phyloP scores from a whole-genome alignment of 305 asterid genomes.

The Fraxinus baroniana region DNA sequence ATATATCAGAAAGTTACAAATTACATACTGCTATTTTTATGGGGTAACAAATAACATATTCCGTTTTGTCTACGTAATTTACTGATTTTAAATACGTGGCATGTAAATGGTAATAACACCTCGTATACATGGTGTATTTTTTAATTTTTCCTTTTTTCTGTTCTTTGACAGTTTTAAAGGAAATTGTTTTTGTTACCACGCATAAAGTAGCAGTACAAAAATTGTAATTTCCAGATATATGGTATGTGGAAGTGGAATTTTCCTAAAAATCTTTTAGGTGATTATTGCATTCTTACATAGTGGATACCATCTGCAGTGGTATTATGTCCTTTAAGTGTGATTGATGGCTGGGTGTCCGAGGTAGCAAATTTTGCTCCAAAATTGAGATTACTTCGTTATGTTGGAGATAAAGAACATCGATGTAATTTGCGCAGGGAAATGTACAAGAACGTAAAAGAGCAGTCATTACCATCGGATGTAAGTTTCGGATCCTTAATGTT shows the following conservation, averaged over 20 bases:
- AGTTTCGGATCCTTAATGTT: conserved; percentile 22
- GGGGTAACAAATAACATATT: background rate
- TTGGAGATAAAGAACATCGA: conserved; percentile 83
- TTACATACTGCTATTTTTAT: background rate
- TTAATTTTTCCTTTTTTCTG: background rate
- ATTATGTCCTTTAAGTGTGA: conserved; percentile 89
- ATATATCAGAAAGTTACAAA: background rate
- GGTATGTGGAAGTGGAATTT: background rate
- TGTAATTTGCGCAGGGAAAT: conserved; percentile 58
- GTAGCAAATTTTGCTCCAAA: conserved; percentile 70
- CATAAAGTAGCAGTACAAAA: background rate
- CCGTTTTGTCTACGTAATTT: background rate
- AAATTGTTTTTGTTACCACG: background rate
- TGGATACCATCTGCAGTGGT: conserved; percentile 63
- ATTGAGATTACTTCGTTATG: conserved; percentile 66
- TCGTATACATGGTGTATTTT: background rate
- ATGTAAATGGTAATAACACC: background rate
- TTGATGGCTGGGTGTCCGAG: conserved; percentile 87
- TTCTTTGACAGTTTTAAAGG: background rate
- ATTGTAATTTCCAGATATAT: background rate
- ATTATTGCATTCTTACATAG: conserved; percentile 16
- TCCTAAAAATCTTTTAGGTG: conserved; percentile 2
- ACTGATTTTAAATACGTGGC: background rate
- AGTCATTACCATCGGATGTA: conserved; percentile 39
- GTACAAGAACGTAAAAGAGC: conserved; percentile 46